A percentile compares a stretch with the other conserved stretches of the same genome.
Evolutionary conservation across 345 rosid genomes (phyloP).

Genomic region (Mercurialis annua): DNA sequence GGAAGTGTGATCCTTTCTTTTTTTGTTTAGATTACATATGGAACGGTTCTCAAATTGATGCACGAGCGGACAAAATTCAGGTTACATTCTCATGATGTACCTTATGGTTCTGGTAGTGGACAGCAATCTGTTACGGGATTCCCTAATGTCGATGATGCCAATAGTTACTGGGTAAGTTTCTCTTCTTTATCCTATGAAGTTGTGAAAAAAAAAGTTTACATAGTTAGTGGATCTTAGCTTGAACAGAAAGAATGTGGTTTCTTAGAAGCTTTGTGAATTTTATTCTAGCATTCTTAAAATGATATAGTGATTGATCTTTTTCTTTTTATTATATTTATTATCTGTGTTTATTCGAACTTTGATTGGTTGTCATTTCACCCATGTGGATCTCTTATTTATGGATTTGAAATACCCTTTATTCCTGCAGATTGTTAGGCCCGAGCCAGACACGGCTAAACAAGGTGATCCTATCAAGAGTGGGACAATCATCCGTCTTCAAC

Average conservation of each 20-base stretch:
- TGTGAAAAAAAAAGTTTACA: not conserved
- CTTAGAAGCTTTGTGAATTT: not conserved
- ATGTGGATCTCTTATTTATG: not conserved
- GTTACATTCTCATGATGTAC: slow-evolving; percentile 96
- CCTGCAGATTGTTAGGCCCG: slow-evolving; percentile 73
- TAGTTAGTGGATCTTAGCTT: not conserved
- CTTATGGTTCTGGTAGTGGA: slow-evolving; percentile 98
- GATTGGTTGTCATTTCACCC: not conserved
- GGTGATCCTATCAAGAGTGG: slow-evolving; percentile 72
- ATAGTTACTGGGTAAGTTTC: slow-evolving; percentile 88
- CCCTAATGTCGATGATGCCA: slow-evolving; percentile 80
- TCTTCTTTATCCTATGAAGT: not conserved
- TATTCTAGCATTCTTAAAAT: not conserved
- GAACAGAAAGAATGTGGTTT: not conserved
- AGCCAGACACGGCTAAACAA: slow-evolving; percentile 60
- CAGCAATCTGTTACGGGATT: slow-evolving; percentile 98
- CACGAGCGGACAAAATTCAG: slow-evolving; percentile 84
- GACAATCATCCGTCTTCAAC: slow-evolving; percentile 73
- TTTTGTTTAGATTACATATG: slow-evolving; percentile 69
- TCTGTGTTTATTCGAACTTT: not conserved
- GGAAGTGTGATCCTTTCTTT: not conserved
- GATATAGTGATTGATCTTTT: not conserved
- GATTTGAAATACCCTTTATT: not conserved
- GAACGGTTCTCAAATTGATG: slow-evolving; percentile 80
- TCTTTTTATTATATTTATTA: not conserved